These are phyloP conservation scores for Fusarium sambucinum DNA, from an alignment of 2,329 filamentous ascomycete genomes.

Conservation along the genomic window DNA sequence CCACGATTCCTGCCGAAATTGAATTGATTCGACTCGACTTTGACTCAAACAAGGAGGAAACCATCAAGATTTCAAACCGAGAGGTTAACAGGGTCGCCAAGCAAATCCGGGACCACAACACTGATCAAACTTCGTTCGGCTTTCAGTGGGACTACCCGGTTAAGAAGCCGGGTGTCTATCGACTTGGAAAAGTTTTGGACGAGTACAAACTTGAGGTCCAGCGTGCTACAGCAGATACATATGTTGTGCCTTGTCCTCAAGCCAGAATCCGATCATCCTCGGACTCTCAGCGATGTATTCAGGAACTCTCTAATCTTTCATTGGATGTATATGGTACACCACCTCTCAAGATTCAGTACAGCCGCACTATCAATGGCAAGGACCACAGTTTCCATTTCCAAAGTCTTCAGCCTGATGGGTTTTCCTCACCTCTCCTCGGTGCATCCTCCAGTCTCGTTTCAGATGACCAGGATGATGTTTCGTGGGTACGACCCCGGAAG, in stretches of 20 bases:
- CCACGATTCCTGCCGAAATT: slow-evolving; percentile 88
- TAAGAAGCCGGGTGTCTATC: slow-evolving; percentile 90
- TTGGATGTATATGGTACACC: slow-evolving; percentile 89
- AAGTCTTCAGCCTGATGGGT: slow-evolving; percentile 90
- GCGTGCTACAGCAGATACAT: slow-evolving; percentile 78
- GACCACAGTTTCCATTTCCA: slow-evolving; percentile 90
- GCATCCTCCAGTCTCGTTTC: slow-evolving; percentile 71
- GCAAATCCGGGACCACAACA: slow-evolving; percentile 73
- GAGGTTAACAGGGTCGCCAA: slow-evolving; percentile 82
- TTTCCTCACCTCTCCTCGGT: slow-evolving; percentile 80
- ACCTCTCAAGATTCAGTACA: slow-evolving; percentile 92
- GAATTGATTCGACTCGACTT: slow-evolving; percentile 91
- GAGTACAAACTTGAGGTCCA: slow-evolving; percentile 95
- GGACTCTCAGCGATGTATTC: slow-evolving; percentile 79
- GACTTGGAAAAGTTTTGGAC: slow-evolving; percentile 86
- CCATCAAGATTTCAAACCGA: slow-evolving; percentile 77
- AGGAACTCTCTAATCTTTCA: slow-evolving; percentile 86
- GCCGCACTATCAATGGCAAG: slow-evolving; percentile 84
- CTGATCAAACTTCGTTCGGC: slow-evolving; percentile 70
- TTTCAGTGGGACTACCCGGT: slow-evolving; percentile 79
- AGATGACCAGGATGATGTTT: slow-evolving; percentile 73
- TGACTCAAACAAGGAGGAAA: slow-evolving; percentile 82
- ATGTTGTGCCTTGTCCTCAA: slow-evolving; percentile 87
- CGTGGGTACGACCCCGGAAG: slow-evolving; percentile 82
- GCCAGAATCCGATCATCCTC: slow-evolving; percentile 75